These are phyloP conservation scores for Populus simonii DNA, from an alignment of 345 rosid species.

Conservation along the genomic window DNA sequence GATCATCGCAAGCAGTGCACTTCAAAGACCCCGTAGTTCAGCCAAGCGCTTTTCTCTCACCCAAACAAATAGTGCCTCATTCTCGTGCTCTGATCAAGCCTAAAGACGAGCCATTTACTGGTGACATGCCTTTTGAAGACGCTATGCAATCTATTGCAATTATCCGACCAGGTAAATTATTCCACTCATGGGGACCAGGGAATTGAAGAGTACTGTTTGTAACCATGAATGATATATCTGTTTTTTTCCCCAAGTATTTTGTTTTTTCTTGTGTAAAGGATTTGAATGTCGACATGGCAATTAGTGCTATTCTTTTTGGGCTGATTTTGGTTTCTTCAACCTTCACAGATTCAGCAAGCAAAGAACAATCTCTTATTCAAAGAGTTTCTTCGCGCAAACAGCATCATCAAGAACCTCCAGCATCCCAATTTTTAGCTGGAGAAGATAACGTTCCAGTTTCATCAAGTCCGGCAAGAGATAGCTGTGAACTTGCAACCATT, in stretches of 20 bases:
- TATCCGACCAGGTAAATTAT: conserved; percentile 47
- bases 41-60: conserved; percentile 2
- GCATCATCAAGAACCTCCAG: conserved; percentile 30
- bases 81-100: conserved; percentile 30
- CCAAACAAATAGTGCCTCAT: conserved; percentile 20
- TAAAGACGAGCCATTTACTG: conserved; percentile 58
- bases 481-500: conserved; percentile 25
- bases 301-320: not conserved
- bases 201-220: not conserved
- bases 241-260: too few relatives aligned
- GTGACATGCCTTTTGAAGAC: conserved; percentile 28
- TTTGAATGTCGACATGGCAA: not conserved
- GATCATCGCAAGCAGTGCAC: conserved; percentile 24
- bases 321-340: conserved; percentile 10
- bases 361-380: conserved; percentile 24
- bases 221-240: not conserved
- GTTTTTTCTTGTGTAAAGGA: not conserved
- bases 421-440: conserved; percentile 21
- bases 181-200: not conserved
- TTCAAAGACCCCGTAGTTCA: conserved; percentile 27
- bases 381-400: conserved; percentile 22
- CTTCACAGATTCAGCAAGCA: conserved; percentile 31
- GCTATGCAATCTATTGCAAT: conserved; percentile 40
- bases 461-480: conserved; percentile 16
- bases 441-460: conserved; percentile 25